Base-by-base conservation (phyloP, 192 early-diverging fungal genomes). In the Podila horticola region DNA sequence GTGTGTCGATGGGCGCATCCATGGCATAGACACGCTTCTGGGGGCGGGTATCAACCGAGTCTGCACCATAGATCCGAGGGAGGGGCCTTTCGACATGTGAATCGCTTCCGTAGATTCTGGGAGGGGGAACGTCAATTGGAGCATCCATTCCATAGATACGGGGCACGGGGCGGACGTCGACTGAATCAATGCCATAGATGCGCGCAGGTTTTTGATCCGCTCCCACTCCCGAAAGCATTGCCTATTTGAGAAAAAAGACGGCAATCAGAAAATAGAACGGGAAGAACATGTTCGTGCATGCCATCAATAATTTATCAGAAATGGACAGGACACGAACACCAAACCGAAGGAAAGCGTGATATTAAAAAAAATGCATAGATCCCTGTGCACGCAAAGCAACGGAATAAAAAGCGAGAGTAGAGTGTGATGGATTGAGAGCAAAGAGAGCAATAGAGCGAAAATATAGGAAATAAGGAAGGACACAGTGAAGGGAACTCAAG, bases 111-210 rank as follows among this genome's bases (percentile, higher is more conserved):
- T 24, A 72, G 69, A 59, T 72, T 63, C 10, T 22, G 41, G 19
- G 75, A 63, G 51, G 70, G 5, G 65, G 64, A 4, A 15, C 29
- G 3, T 79, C 75, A 22, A 67, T 79, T 2, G 75, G 75, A 5
- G 75, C 69, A 58, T 79, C 75, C 24, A 79, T 30, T 6, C 64
- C 69, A 15, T 72, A 64, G 22, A 79, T 60, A 13, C 75, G 59
- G 36, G 24, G 61, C 9, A 48, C 24, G 7, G 69, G 69, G 0
- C 69, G 60, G 19, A 64, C 3, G 33, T 79, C 75, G 1, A 48
- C 75, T 20, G 75, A 67, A 30, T 79, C 75, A 19, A 69, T 61
- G 50, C 75, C 75, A 34, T 79, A 79, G 22, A 79, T 61, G 34
- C 75, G 59, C 11, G 75, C 65, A 24, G 66, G 66, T 10, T 28